Base-by-base conservation (phyloP, 768 basidiomycete species). In the Dioszegia hungarica region DNA sequence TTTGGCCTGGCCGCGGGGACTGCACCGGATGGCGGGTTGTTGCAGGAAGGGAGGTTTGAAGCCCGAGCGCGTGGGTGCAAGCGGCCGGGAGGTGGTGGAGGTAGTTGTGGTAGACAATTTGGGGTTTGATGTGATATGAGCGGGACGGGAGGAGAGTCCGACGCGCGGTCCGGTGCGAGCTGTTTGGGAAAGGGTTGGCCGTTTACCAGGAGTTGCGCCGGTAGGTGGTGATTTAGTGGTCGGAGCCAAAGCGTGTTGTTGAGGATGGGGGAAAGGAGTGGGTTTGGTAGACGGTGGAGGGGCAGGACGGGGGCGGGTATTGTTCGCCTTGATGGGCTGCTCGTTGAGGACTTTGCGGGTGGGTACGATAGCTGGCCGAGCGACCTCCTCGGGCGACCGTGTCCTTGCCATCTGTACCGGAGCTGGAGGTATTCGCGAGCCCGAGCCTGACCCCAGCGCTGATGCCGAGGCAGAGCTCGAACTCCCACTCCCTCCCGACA, bases 21-120 rank as follows among this genome's bases (percentile, higher is more conserved):
- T 45, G 10, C 49, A 59, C 12, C 57, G 57, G 44, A 52, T 46
- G 10, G 36, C 22, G 11, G 45, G 15, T 27, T 51, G 49, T 38
- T 34, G 47, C 19, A 39, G 19, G 20, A 51, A 51, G 14, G 34
- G 49, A 6, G 49, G 49, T 38, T 38, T 51, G 49, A 51, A 51
- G 9, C 37, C n/a, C n/a, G n/a, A n/a, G n/a, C n/a, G n/a, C n/a
- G n/a, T n/a, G n/a, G 34, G 19, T 51, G 49, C 20, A 36, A 51
- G 15, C 19, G 31, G 2, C 34, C 34, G 20, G 37, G 49, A 28
- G 43, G 50, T 28, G 14, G 27, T 37, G 15, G 24, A 8, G 31
- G 17, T 2, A 47, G 29, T 2, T 28, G 43, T 11, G 38, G n/a
- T n/a, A n/a, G n/a, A n/a, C n/a, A n/a, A n/a, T n/a, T n/a, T n/a